Evolutionary conservation across 306 rosid genomes (phyloP), one percentile per base, ranked within the genome.

Genomic region (Dalbergia cochinchinensis): DNA sequence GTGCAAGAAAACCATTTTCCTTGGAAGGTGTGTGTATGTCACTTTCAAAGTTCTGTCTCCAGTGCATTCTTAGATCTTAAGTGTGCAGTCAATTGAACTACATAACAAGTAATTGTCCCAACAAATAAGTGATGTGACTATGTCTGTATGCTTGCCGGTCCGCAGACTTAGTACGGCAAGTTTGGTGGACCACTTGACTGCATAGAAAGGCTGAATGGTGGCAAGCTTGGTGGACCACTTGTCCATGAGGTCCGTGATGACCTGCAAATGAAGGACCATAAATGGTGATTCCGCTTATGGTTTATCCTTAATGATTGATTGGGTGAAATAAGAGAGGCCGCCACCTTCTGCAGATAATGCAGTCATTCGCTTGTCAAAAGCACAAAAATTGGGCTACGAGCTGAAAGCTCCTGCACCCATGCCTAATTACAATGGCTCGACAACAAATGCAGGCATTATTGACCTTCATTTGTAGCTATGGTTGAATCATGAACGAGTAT

Each of bases 151-250:
- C 5, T 54, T 85, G 14, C 62, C 70, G 31, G 31, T 26, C 31
- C 31, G 31, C 31, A 26, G 31, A 26, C 2, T 26, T 3, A 86
- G 81, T 8, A 89, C 85, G 0, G 89, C 90, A 72, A 90, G 51
- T 45, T 88, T 54, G 2, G 92, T 88, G 63, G 86, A 85, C 77
- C 94, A 88, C 77, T 86, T 88, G 22, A 90, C 92, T 16, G 94
- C 90, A 20, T 88, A 90, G 74, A 63, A 90, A 3, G 90, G 92
- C 9, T 67, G 83, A 41, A 83, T 68, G 13, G 57, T 42, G 7
- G 94, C 90, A 10, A 90, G 91, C 3, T 80, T 78, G 0, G 2
- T 61, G 34, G 69, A 65, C 94, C 91, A 90, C 4, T 60, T 60
- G 45, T 83, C 68, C 79, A 86, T 71, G 3, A 86, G 87, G 61